Evolutionary conservation across 495 filamentous ascomycete genomes (phyloP).

Genomic region (Penicillium alfredii): DNA sequence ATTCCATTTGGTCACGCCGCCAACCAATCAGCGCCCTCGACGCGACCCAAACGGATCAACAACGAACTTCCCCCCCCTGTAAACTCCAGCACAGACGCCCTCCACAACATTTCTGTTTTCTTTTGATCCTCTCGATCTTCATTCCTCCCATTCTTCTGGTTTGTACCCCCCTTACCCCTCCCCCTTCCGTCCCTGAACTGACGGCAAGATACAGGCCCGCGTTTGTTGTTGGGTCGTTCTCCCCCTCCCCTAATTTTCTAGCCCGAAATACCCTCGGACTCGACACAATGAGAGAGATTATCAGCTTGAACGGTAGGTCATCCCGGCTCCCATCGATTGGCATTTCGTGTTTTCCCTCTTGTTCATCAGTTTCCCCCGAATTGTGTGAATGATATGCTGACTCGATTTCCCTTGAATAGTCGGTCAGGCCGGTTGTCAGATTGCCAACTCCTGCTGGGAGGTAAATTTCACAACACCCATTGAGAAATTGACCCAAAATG

Average conservation of each 20-base stretch:
- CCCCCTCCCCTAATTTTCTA: constrained; percentile 29
- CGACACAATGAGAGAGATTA: constrained; percentile 94
- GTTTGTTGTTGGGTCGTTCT: constrained; percentile 31
- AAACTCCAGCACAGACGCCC: constrained; percentile 29
- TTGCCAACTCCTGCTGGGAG: constrained; percentile 99
- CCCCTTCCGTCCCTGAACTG: constrained; percentile 18
- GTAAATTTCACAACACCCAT: constrained; percentile 44
- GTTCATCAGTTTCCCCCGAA: too few relatives aligned
- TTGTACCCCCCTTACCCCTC: constrained; percentile 8
- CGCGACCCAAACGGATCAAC: constrained; percentile 43
- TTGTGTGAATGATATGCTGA: constrained; percentile 17
- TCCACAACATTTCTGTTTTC: constrained; percentile 26
- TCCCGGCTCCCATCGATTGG: constrained; percentile 10
- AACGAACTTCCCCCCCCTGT: constrained; percentile 28
- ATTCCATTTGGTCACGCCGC: constrained; percentile 8
- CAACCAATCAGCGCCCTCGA: constrained; percentile 32
- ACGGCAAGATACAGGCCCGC: constrained; percentile 20
- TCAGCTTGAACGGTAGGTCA: constrained; percentile 92
- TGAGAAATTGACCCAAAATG: not conserved
- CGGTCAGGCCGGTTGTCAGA: constrained; percentile 99
- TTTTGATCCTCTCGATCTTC: constrained; percentile 18
- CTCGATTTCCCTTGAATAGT: constrained; percentile 50
- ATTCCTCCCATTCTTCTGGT: constrained; percentile 30
- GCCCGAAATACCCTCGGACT: constrained; percentile 24
- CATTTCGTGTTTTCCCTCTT: constrained; percentile 7